These are phyloP conservation scores for Fonsecaea erecta DNA, from an alignment of 2,329 filamentous ascomycete genomes.

Conservation along the genomic window DNA sequence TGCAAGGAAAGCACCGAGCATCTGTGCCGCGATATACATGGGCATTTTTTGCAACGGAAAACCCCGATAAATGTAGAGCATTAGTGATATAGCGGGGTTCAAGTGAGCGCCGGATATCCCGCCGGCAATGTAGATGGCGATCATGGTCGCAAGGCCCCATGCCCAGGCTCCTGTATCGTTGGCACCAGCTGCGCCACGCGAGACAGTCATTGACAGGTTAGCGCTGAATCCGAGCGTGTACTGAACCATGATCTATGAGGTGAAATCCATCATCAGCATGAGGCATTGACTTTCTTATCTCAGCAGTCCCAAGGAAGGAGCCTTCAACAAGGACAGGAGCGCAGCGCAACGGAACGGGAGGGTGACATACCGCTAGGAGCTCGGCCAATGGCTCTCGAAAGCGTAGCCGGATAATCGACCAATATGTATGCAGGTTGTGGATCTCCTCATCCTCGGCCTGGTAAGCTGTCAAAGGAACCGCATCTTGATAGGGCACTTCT, in stretches of 20 bases:
- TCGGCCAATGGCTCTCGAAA: conserved; percentile 61
- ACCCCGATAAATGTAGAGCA: conserved; percentile 56
- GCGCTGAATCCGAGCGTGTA: conserved; percentile 57
- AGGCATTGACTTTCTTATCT: background rate
- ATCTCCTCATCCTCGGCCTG: conserved; percentile 53
- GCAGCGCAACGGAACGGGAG: background rate
- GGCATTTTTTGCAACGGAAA: conserved; percentile 59
- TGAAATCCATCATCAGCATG: background rate
- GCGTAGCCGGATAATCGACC: conserved; percentile 57
- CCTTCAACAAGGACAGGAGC: background rate
- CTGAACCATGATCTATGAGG: conserved; percentile 36
- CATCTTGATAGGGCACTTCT: conserved; percentile 46
- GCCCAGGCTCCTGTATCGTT: conserved; percentile 52
- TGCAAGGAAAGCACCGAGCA: conserved; percentile 58
- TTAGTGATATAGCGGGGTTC: conserved; percentile 51
- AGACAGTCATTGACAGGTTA: conserved; percentile 52
- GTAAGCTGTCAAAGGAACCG: conserved; percentile 52
- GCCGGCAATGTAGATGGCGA: conserved; percentile 55
- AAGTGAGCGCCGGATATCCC: conserved; percentile 55
- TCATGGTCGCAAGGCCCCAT: conserved; percentile 62
- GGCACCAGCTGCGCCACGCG: conserved; percentile 45
- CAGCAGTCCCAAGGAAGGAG: background rate
- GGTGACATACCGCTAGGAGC: conserved; percentile 53
- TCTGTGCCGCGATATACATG: conserved; percentile 58
- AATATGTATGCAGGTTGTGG: conserved; percentile 54